phyloP scores from a whole-genome alignment of 495 filamentous ascomycete species.

The Neurospora sp. region DNA sequence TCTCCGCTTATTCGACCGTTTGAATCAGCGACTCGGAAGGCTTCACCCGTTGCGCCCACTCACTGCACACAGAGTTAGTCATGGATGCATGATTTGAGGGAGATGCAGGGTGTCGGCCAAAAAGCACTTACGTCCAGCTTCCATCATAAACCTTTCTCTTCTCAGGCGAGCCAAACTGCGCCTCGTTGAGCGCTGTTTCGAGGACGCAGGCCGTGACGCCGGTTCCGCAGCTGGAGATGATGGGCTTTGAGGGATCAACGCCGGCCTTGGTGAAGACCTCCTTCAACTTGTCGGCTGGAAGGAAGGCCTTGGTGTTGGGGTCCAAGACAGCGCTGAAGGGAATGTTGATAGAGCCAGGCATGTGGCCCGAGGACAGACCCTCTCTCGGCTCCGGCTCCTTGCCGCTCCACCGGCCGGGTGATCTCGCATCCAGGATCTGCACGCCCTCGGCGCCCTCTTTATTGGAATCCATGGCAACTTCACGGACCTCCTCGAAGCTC shows the following conservation, averaged over 20 bases:
- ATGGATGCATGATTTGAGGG: not conserved
- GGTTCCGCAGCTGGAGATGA: slow-evolving; percentile 85
- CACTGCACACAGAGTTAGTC: slow-evolving; percentile 29
- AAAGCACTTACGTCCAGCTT: slow-evolving; percentile 84
- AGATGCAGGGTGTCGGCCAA: not conserved
- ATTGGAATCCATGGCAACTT: slow-evolving; percentile 60
- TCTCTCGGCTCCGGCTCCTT: slow-evolving; percentile 77
- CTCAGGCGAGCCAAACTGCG: slow-evolving; percentile 57
- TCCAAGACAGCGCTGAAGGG: slow-evolving; percentile 74
- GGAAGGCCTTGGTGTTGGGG: slow-evolving; percentile 67
- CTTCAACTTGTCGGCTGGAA: slow-evolving; percentile 59
- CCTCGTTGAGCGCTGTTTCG: slow-evolving; percentile 74
- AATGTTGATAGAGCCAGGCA: slow-evolving; percentile 78
- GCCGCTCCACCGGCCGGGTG: slow-evolving; percentile 68
- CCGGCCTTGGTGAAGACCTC: slow-evolving; percentile 69
- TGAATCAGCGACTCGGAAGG: slow-evolving; percentile 32
- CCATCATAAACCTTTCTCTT: slow-evolving; percentile 83
- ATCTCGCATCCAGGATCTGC: slow-evolving; percentile 85
- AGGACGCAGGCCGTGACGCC: slow-evolving; percentile 92
- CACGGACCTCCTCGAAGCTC: slow-evolving; percentile 67
- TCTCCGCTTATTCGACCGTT: slow-evolving; percentile 14
- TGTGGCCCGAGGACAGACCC: slow-evolving; percentile 82
- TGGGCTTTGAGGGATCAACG: slow-evolving; percentile 69
- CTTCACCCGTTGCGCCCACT: slow-evolving; percentile 58
- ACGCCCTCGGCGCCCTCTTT: slow-evolving; percentile 73